Conservation (phyloP, 2,329 filamentous ascomycete species). For the Paecilomyces variotii region DNA sequence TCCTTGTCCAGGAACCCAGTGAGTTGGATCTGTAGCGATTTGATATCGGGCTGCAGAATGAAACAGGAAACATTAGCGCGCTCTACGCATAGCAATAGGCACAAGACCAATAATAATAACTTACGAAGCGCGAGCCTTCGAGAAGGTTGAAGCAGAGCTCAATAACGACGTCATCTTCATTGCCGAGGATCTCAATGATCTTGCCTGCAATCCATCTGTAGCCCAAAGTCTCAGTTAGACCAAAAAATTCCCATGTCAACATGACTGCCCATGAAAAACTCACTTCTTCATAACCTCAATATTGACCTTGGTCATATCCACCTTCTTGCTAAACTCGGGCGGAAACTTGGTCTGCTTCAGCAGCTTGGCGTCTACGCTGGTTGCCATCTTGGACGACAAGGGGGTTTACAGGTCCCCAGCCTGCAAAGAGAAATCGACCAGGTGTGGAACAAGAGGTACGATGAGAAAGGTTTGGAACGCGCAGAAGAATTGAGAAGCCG, state of each 20-base stretch:
- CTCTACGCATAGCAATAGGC: constrained; percentile 1
- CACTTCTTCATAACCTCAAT: constrained; percentile 96
- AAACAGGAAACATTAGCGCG: constrained; percentile 13
- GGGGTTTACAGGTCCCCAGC: not conserved
- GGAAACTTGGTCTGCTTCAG: constrained; percentile 90
- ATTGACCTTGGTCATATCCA: constrained; percentile 96
- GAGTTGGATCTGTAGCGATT: constrained; percentile 86
- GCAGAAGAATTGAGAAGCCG: not conserved
- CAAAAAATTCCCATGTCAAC: constrained; percentile 2
- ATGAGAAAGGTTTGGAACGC: not conserved
- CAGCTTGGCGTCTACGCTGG: constrained; percentile 80
- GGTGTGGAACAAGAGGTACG: not conserved
- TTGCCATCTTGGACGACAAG: constrained; percentile 58
- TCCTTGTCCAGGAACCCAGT: constrained; percentile 94
- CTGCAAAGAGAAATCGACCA: not conserved
- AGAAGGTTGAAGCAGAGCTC: constrained; percentile 66
- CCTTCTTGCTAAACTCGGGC: constrained; percentile 85
- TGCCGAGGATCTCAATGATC: constrained; percentile 80
- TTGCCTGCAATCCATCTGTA: constrained; percentile 84
- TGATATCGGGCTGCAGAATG: constrained; percentile 74
- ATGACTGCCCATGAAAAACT: constrained; percentile 23
- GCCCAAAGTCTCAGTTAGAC: constrained; percentile 1
- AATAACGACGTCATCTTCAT: constrained; percentile 91
- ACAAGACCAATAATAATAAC: constrained; percentile 25
- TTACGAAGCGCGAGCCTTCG: constrained; percentile 68